Evolutionary conservation across 2,329 filamentous ascomycete species (phyloP), one percentile per base, ranked within the genome.

Genomic region (Clarireedia homoeocarpa): DNA sequence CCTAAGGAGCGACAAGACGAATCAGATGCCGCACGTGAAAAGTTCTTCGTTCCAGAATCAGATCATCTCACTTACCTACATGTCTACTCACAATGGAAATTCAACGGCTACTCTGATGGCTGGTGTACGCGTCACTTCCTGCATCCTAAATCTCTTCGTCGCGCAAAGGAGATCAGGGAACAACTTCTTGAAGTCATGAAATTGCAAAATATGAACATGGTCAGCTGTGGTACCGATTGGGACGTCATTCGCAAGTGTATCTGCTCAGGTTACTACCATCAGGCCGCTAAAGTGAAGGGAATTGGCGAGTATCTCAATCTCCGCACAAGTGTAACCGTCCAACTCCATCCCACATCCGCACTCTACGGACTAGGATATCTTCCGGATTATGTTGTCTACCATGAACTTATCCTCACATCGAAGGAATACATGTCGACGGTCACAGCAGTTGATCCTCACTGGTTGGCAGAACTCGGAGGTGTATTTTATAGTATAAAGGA

Each of bases 381-480:
- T 24, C 94, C 95, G 1, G 94, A 99, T 69, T 97, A 97, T 68
- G 90, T 99, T 52, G 85, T 99, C 44, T 99, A 99, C 72, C 94
- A 99, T 76, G 94, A 99, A 72, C 82, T 99, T 57, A 96, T 99
- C 65, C 82, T 99, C 59, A 99, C 94, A 0, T 89, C 86, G 56
- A 96, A 96, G 70, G 94, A 97, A 70, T 99, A 97, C 75, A 96
- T 99, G 84, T 95, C 89, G 3, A 96, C 90, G 4, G 94, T 99
- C 9, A 99, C 94, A 4, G 84, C 90, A 1, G 94, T 99, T 1
- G 94, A 99, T 70, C 92, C 94, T 52, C 90, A 95, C 69, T 99
- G 94, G 94, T 82, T 99, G 42, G 94, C 94, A 6, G 94, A 99
- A 69, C 77, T 99, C 5, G 94, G 95, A 36, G 94, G 91, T 1